Evolutionary conservation across 129 eudicot species (phyloP), one percentile per base, ranked within the genome.

Genomic region (Silybum marianum): DNA sequence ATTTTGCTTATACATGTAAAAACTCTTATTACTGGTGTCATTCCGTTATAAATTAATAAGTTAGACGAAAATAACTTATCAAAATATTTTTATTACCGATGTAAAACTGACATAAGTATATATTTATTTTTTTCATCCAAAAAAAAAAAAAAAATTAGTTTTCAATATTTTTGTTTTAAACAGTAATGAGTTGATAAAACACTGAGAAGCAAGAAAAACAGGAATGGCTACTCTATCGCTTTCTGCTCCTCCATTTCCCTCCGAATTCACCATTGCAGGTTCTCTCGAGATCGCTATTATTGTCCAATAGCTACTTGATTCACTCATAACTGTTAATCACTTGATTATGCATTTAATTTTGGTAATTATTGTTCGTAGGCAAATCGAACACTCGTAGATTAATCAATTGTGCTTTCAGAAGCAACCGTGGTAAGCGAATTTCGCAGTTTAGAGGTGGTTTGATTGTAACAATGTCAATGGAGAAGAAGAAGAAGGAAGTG

Each of bases 401-500:
- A 62, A 73, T 42, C 86, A 54, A 83, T 78, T 74, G 38, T 83
- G 40, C 77, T 7, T 22, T 82, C 76, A 78, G 22, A 51, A 76
- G 69, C 76, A 34, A 74, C 32, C 34, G 30, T 18, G 22, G 62
- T 71, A 67, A 58, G 4, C 68, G 16, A 12, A 63, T 25, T 22
- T 75, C 44, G 2, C 44, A 42, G 4, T 74, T 2, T 14, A 46
- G 63, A 22, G 54, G 4, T 24, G 18, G 67, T 21, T 25, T 23
- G 36, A n/a, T 51, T 76, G 84, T 67, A 58, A 38, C 75, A 83
- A 88, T 90, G 93, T 71, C 87, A 28, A 30, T 40, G 12, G 75
- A 39, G 75, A 65, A 73, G 18, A 81, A 30, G 82, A 86, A 81
- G 84, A 95, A 88, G 86, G 72, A 84, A 74, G 95, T 95, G 39